Evolutionary conservation across 2,329 filamentous ascomycete species (phyloP).

Genomic region (Talaromyces piceae): DNA sequence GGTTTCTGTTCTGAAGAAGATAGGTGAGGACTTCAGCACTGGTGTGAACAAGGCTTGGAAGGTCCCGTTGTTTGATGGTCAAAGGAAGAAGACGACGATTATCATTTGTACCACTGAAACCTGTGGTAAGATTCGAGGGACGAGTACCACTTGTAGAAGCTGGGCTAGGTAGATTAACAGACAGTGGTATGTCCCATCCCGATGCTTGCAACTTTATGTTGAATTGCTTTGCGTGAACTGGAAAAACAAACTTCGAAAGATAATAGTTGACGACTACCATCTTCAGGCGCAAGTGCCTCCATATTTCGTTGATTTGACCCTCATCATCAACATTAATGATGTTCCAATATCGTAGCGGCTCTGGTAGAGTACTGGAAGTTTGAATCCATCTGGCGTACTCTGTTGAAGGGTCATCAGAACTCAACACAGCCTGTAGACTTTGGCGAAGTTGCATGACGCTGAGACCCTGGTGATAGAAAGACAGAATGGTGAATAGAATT

Average conservation of each 20-base stretch:
- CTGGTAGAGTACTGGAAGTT: constrained; percentile 36
- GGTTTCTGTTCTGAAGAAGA: constrained; percentile 47
- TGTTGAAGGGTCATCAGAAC: constrained; percentile 49
- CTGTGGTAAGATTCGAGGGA: constrained; percentile 44
- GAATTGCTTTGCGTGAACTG: constrained; percentile 58
- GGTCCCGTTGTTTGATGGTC: constrained; percentile 55
- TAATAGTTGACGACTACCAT: constrained; percentile 53
- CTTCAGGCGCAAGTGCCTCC: constrained; percentile 42
- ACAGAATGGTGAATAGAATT: constrained; percentile 57
- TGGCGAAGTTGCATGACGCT: constrained; percentile 42
- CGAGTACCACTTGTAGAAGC: neutral
- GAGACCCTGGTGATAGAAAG: constrained; percentile 60
- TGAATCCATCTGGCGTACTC: constrained; percentile 50
- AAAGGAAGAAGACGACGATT: constrained; percentile 52
- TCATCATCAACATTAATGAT: constrained; percentile 54
- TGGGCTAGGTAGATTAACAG: constrained; percentile 14
- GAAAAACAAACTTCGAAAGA: constrained; percentile 58
- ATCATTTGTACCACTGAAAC: constrained; percentile 68
- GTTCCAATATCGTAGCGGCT: constrained; percentile 45
- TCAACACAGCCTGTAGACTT: constrained; percentile 44
- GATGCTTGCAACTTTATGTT: constrained; percentile 55
- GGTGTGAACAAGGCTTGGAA: constrained; percentile 49
- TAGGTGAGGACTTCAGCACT: constrained; percentile 58
- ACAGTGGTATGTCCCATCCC: constrained; percentile 59
- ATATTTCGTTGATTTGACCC: constrained; percentile 45